Conservation (phyloP, 495 filamentous ascomycete species). For the Penicillium flavigenum region DNA sequence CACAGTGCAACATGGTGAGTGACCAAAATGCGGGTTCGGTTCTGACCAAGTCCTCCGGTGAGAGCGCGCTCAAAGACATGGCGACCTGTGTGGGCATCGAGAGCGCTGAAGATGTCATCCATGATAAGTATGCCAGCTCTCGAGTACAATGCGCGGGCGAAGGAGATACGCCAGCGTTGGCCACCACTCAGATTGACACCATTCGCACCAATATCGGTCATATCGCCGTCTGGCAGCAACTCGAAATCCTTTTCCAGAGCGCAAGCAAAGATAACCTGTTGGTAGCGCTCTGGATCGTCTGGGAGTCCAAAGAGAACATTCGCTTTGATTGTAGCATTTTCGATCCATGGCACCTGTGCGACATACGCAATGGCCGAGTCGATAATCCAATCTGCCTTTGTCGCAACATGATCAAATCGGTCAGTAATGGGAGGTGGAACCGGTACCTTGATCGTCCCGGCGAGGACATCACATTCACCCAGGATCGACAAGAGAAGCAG, state of each 20-base stretch:
- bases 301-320: constrained; percentile 76
- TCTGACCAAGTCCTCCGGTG: constrained; percentile 64
- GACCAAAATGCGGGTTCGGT: constrained; percentile 73
- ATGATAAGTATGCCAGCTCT: constrained; percentile 75
- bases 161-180: constrained; percentile 77
- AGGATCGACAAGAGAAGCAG: constrained; percentile 61
- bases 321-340: constrained; percentile 73
- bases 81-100: constrained; percentile 70
- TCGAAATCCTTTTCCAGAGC: constrained; percentile 72
- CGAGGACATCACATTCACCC: constrained; percentile 56
- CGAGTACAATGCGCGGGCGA: constrained; percentile 78
- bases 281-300: constrained; percentile 61
- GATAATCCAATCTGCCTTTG: constrained; percentile 41
- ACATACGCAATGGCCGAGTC: constrained; percentile 71
- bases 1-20: constrained; percentile 80
- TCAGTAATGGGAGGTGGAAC: constrained; percentile 27
- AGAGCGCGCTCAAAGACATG: constrained; percentile 75
- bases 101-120: constrained; percentile 79
- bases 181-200: constrained; percentile 84
- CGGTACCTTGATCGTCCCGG: constrained; percentile 51
- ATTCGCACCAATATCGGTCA: constrained; percentile 78
- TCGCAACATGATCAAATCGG: constrained; percentile 23
- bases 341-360: constrained; percentile 83
- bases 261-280: constrained; percentile 64
- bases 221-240: constrained; percentile 69